Percentiles rank a stretch among this genome's conserved stretches.
Evolutionary conservation across 192 early-diverging fungal genomes (phyloP).

Genomic region (Pilaira anomala): DNA sequence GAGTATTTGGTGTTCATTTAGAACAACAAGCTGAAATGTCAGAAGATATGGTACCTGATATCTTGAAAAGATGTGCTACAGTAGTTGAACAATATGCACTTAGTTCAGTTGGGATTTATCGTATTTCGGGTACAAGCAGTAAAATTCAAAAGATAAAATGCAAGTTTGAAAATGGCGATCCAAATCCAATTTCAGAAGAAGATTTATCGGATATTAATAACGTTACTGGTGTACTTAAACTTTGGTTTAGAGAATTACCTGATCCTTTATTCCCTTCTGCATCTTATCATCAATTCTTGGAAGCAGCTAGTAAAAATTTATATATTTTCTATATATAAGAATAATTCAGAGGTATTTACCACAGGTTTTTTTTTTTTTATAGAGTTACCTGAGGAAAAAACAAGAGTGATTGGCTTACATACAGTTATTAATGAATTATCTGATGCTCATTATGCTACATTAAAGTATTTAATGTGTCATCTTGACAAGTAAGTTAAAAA

Average conservation of each 20-base stretch:
- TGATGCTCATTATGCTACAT: conserved; percentile 80
- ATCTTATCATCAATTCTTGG: conserved; percentile 65
- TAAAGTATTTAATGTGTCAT: conserved; percentile 79
- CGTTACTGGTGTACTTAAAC: conserved; percentile 81
- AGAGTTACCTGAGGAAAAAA: conserved; percentile 60
- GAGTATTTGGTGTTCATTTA: conserved; percentile 51
- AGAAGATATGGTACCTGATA: conserved; percentile 64
- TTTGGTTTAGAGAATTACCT: conserved; percentile 91
- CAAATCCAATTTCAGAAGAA: conserved; percentile 57
- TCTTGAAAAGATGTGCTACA: conserved; percentile 76
- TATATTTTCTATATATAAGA: neutral
- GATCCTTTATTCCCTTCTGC: conserved; percentile 76
- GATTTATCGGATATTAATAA: conserved; percentile 75
- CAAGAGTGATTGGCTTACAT: conserved; percentile 62
- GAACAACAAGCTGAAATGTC: conserved; percentile 70
- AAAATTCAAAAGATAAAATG: conserved; percentile 68
- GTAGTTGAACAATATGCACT: conserved; percentile 74
- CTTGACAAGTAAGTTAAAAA: conserved; percentile 63
- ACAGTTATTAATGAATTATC: conserved; percentile 72
- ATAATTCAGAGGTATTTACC: neutral
- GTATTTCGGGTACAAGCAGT: conserved; percentile 77
- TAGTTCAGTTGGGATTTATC: conserved; percentile 82
- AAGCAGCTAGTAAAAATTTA: conserved; percentile 61
- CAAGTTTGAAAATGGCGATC: conserved; percentile 68
- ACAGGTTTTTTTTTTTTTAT: neutral